Evolutionary conservation across 2,329 filamentous ascomycete genomes (phyloP).

Genomic region (Pestalotiopsis sp.): DNA sequence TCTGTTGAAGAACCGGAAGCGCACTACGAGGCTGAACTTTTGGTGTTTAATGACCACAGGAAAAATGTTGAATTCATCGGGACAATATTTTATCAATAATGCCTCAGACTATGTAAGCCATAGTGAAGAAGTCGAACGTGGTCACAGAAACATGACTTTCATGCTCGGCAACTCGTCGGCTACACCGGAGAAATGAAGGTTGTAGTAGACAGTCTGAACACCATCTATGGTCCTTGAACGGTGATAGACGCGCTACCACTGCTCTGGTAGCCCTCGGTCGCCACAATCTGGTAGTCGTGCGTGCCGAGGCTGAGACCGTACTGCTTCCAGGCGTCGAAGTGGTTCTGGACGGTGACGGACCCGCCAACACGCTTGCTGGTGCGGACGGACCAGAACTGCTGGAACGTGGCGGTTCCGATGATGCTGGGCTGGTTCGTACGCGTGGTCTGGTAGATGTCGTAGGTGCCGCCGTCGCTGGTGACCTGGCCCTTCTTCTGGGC

Average conservation of each 20-base stretch:
- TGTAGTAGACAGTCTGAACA: neutral
- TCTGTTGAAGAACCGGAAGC: no score
- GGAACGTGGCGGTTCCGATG: constrained; percentile 48
- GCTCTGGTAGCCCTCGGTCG: constrained; percentile 17
- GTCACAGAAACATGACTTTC: neutral
- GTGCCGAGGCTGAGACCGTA: constrained; percentile 34
- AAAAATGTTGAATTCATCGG: neutral
- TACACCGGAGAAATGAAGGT: neutral
- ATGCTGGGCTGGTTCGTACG: constrained; percentile 47
- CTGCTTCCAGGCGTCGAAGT: constrained; percentile 36
- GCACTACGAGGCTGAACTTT: no score
- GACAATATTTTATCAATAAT: neutral
- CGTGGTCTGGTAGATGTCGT: constrained; percentile 38
- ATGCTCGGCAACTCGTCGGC: neutral
- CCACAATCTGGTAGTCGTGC: constrained; percentile 38
- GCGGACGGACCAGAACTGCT: constrained; percentile 57
- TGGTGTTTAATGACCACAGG: neutral
- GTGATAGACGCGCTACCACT: constrained; percentile 15
- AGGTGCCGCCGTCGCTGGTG: constrained; percentile 34
- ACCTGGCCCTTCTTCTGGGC: constrained; percentile 32
- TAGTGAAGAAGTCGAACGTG: neutral
- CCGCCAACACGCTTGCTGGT: constrained; percentile 48
- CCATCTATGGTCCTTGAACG: constrained; percentile 2
- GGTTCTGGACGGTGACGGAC: constrained; percentile 35
- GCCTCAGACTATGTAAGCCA: neutral